Percentiles rank a stretch among this genome's conserved stretches.
phyloP scores from a whole-genome alignment of 2,329 filamentous ascomycete genomes.

The Pezicula rhizophila region DNA sequence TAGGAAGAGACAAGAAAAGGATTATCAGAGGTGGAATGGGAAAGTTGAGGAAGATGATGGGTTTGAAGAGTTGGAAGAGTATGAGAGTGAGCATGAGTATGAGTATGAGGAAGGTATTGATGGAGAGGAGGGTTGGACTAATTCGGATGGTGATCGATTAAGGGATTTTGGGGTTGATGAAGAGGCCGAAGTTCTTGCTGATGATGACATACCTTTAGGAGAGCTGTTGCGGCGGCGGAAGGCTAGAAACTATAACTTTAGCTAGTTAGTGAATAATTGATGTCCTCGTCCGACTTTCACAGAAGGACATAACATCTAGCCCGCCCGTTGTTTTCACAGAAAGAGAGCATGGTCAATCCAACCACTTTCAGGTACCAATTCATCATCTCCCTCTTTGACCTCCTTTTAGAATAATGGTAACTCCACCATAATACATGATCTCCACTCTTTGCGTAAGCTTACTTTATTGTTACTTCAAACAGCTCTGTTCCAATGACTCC shows the following conservation, averaged over 20 bases:
- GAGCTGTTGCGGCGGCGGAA: constrained; percentile 57
- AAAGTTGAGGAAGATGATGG: constrained; percentile 12
- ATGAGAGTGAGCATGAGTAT: constrained; percentile 26
- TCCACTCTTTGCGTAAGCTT: too few species aligned
- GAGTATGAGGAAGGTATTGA: constrained; percentile 29
- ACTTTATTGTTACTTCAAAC: too few species aligned
- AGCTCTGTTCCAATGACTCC: too few species aligned
- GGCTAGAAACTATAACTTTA: constrained; percentile 3
- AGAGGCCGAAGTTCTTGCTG: constrained; percentile 53
- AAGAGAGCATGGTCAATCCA: too few species aligned
- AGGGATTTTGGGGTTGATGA: constrained; percentile 77
- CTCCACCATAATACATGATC: too few species aligned
- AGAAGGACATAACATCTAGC: too few species aligned
- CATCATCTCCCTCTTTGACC: too few species aligned
- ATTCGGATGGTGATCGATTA: constrained; percentile 68
- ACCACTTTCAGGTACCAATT: too few species aligned
- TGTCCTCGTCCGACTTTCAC: too few species aligned
- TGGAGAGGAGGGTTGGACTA: constrained; percentile 61
- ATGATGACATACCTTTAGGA: constrained; percentile 62
- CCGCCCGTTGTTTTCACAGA: too few species aligned
- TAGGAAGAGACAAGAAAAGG: constrained; percentile 41
- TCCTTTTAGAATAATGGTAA: too few species aligned
- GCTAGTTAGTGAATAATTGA: too few species aligned
- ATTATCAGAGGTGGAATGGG: constrained; percentile 33
- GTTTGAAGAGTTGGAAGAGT: constrained; percentile 25